Percentiles rank a stretch among this genome's conserved stretches.
phyloP scores from a whole-genome alignment of 176 grass and related monocot genomes.

The Juncus effusus region DNA sequence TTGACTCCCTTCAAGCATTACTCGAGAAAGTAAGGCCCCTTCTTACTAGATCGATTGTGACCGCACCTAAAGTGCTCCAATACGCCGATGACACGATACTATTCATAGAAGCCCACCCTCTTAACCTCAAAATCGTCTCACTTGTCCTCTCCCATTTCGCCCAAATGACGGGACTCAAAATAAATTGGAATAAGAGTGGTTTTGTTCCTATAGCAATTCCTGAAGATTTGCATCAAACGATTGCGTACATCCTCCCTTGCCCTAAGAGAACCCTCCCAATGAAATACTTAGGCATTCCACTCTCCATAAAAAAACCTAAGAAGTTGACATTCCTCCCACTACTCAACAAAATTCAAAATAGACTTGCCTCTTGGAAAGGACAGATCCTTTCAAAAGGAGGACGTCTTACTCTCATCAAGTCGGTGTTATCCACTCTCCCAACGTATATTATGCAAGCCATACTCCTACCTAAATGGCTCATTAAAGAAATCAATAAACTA shows the following conservation, averaged over 20 bases:
- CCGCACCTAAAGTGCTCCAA: background rate
- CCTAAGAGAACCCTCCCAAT: background rate
- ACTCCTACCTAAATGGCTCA: background rate
- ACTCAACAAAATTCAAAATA: background rate
- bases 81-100: background rate
- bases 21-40: background rate
- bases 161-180: too few species aligned
- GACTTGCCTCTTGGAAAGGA: background rate
- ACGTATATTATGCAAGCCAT: too few species aligned
- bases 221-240: background rate
- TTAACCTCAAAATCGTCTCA: background rate
- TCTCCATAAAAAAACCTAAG: background rate
- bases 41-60: background rate
- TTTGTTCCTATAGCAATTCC: background rate
- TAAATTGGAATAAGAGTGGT: too few species aligned
- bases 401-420: background rate
- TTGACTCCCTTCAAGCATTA: background rate
- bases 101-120: background rate
- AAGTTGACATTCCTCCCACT: background rate
- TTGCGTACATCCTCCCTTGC: background rate
- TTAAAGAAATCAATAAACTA: background rate
- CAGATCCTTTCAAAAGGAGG: background rate
- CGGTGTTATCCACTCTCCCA: background rate
- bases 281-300: conserved; percentile 3
- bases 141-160: too few species aligned